These are phyloP conservation scores for Pleurotus eryngii DNA, from an alignment of 768 basidiomycete species.

Conservation along the genomic window DNA sequence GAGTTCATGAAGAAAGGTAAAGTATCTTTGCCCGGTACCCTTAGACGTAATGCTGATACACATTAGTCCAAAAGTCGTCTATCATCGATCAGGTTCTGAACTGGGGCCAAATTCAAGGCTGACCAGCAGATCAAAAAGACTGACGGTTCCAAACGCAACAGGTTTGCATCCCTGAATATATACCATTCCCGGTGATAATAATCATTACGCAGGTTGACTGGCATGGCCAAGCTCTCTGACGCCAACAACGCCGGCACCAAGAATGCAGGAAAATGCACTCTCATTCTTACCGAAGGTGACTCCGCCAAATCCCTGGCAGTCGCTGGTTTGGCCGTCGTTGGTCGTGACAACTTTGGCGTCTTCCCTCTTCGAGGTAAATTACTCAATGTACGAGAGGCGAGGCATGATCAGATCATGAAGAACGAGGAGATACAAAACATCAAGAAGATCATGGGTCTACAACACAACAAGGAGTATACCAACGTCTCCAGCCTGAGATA, in stretches of 20 bases:
- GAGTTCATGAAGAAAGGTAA: slow-evolving; percentile 96
- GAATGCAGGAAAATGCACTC: slow-evolving; percentile 77
- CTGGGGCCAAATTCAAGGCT: slow-evolving; percentile 97
- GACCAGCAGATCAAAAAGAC: slow-evolving; percentile 96
- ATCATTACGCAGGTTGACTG: slow-evolving; percentile 60
- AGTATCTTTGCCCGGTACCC: slow-evolving; percentile 11
- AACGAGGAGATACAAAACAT: slow-evolving; percentile 96
- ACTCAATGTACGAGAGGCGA: slow-evolving; percentile 95
- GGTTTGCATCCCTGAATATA: slow-evolving; percentile 40
- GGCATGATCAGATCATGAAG: slow-evolving; percentile 95
- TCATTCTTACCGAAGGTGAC: slow-evolving; percentile 98
- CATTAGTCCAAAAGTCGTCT: slow-evolving; percentile 76
- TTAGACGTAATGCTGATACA: slow-evolving; percentile 3
- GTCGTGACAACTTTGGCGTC: slow-evolving; percentile 95
- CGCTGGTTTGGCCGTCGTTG: slow-evolving; percentile 91
- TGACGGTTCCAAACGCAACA: slow-evolving; percentile 84
- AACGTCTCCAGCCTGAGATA: slow-evolving; percentile 73
- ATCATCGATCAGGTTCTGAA: slow-evolving; percentile 91
- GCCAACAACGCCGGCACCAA: slow-evolving; percentile 95
- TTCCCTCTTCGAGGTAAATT: slow-evolving; percentile 97
- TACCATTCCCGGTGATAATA: too few relatives aligned
- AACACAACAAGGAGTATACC: slow-evolving; percentile 88
- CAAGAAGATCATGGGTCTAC: slow-evolving; percentile 96
- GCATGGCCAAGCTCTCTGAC: slow-evolving; percentile 90
- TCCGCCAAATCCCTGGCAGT: slow-evolving; percentile 97